These are phyloP conservation scores for Botrytis medusae DNA, from an alignment of 2,329 filamentous ascomycete species.

Conservation along the genomic window DNA sequence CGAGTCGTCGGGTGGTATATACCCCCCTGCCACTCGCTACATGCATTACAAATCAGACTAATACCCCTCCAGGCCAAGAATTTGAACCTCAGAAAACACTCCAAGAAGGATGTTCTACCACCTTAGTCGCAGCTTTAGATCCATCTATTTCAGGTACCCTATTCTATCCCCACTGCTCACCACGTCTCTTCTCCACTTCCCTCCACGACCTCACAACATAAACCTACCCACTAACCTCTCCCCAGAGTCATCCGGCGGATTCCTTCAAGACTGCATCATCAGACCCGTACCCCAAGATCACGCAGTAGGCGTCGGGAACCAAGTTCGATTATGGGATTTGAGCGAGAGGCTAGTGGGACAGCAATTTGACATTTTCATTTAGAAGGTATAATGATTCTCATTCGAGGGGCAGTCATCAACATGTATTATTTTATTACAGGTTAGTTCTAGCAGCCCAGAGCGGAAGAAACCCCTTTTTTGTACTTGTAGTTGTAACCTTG, in stretches of 20 bases:
- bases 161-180: too few relatives aligned
- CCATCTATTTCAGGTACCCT: conserved; percentile 27
- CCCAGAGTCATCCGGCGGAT: conserved; percentile 15
- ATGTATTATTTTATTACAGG: neutral
- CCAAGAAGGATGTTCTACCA: conserved; percentile 34
- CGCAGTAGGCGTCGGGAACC: conserved; percentile 18
- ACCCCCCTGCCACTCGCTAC: neutral
- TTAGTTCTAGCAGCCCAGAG: neutral
- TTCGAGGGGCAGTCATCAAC: neutral
- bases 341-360: conserved; percentile 26
- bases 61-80: neutral
- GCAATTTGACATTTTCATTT: conserved; percentile 15
- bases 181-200: neutral
- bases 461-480: neutral
- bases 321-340: conserved; percentile 23
- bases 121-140: conserved; percentile 43
- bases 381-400: neutral
- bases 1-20: neutral
- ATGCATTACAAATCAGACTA: neutral
- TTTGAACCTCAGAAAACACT: conserved; percentile 19
- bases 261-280: conserved; percentile 22
- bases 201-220: neutral
- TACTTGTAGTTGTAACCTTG: neutral
- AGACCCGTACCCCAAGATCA: neutral
- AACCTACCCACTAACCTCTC: neutral